A percentile compares a stretch with the other conserved stretches of the same genome.
Evolutionary conservation across 352 stramenopile species (phyloP).

Genomic region (Phytophthora cactorum): DNA sequence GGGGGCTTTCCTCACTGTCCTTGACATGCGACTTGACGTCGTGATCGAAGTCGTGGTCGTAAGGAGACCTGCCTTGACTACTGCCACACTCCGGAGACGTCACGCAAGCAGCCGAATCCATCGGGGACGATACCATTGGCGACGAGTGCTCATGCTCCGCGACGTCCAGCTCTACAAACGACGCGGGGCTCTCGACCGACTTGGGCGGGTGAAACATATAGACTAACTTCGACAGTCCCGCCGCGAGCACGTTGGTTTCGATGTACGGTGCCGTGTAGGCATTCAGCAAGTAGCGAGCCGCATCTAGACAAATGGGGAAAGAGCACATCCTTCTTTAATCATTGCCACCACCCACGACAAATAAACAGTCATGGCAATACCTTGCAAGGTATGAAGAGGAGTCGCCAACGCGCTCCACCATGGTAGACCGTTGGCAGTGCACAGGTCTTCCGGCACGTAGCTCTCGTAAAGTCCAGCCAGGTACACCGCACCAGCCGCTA

Average conservation of each 20-base stretch:
- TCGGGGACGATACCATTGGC: conserved; percentile 51
- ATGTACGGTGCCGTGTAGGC: conserved; percentile 85
- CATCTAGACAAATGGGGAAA: conserved; percentile 67
- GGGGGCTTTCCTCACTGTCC: conserved; percentile 55
- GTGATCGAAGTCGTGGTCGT: conserved; percentile 79
- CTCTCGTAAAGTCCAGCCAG: conserved; percentile 85
- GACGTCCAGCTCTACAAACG: conserved; percentile 49
- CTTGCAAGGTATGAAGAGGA: conserved; percentile 80
- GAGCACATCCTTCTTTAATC: conserved; percentile 72
- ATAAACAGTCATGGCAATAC: conserved; percentile 61
- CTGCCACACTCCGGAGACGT: conserved; percentile 78
- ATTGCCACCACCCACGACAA: conserved; percentile 52
- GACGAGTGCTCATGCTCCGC: conserved; percentile 49
- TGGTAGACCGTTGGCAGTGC: conserved; percentile 56
- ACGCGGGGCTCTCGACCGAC: conserved; percentile 57
- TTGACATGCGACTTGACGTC: conserved; percentile 62
- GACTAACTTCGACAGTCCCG: conserved; percentile 77
- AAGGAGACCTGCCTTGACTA: conserved; percentile 72
- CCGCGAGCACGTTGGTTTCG: conserved; percentile 72
- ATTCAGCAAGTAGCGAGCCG: conserved; percentile 76
- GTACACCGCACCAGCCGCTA: conserved; percentile 85
- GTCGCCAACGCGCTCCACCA: conserved; percentile 80
- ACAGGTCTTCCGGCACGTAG: conserved; percentile 70
- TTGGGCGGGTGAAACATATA: conserved; percentile 72
- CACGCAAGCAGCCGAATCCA: conserved; percentile 74